Conservation (phyloP, 1,284 basidiomycete genomes). For the Sphagnurus paluster region DNA sequence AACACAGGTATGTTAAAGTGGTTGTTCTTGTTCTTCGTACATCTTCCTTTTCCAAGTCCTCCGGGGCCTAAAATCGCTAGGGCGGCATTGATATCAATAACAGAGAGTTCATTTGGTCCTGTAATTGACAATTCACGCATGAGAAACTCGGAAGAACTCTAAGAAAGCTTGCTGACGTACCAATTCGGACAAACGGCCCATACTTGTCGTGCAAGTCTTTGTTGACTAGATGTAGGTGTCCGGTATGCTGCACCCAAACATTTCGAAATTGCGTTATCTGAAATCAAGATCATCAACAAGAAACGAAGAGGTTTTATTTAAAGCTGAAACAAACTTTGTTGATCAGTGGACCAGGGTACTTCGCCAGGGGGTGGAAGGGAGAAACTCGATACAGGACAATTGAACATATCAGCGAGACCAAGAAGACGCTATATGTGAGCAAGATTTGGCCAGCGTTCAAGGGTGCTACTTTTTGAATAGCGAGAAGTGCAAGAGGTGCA, state of each 20-base stretch:
- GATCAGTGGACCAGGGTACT: constrained; percentile 22
- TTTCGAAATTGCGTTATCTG: constrained; percentile 22
- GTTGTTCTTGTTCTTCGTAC: constrained; percentile 4
- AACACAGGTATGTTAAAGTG: too few relatives aligned
- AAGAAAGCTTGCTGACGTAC: constrained; percentile 3
- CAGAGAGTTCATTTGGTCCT: constrained; percentile 20
- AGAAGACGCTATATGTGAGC: constrained; percentile 15
- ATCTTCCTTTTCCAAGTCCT: constrained; percentile 17
- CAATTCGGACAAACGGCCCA: constrained; percentile 22
- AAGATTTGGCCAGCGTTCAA: constrained; percentile 3
- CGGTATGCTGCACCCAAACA: constrained; percentile 17
- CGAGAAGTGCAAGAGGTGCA: constrained; percentile 18
- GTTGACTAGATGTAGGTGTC: constrained; percentile 16
- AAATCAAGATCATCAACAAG: constrained; percentile 2
- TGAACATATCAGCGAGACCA: constrained; percentile 15
- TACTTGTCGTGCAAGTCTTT: constrained; percentile 23
- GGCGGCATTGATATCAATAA: constrained; percentile 16
- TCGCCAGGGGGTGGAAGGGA: constrained; percentile 25
- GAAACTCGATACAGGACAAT: constrained; percentile 23
- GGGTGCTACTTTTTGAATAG: not conserved
- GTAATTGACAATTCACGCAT: too few relatives aligned
- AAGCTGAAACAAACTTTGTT: constrained; percentile 9
- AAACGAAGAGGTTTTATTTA: not conserved
- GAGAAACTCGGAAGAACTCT: not conserved
- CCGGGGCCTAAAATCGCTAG: constrained; percentile 17